Conservation (phyloP, 2,329 filamentous ascomycete species). For the Elsinoe perseae region DNA sequence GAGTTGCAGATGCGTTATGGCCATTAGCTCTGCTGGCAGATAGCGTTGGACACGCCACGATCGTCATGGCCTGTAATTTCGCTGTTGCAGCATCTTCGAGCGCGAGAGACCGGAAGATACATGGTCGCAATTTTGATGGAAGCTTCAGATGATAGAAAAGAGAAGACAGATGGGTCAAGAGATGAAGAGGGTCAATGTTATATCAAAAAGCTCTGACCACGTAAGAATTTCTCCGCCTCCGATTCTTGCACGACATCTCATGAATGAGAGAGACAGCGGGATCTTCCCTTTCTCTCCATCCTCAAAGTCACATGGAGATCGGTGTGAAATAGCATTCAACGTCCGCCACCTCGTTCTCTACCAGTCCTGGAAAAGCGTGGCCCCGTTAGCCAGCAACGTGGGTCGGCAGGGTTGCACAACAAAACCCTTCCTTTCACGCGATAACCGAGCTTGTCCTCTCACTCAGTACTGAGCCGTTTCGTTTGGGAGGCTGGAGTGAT, state of each 20-base stretch:
- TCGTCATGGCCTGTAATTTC: background rate
- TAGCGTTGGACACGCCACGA: background rate
- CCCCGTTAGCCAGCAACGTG: background rate
- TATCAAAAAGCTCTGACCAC: background rate
- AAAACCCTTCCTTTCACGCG: background rate
- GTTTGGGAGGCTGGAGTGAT: background rate
- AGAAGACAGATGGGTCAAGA: background rate
- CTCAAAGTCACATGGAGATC: background rate
- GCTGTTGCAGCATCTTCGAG: background rate
- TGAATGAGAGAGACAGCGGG: too few relatives aligned
- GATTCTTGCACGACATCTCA: background rate
- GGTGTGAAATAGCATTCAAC: background rate
- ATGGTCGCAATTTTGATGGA: background rate
- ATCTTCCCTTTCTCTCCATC: background rate
- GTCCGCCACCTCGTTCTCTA: background rate
- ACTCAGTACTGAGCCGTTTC: background rate
- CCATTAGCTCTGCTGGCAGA: background rate
- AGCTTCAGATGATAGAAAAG: background rate
- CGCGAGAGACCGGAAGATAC: background rate
- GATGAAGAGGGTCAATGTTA: background rate
- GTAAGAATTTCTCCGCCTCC: too few relatives aligned
- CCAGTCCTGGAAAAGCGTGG: background rate
- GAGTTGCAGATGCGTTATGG: background rate
- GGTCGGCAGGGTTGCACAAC: background rate
- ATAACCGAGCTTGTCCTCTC: background rate